These are phyloP conservation scores for Saksenaea vasiformis DNA, from an alignment of 371 early-diverging fungal genomes.

Conservation along the genomic window DNA sequence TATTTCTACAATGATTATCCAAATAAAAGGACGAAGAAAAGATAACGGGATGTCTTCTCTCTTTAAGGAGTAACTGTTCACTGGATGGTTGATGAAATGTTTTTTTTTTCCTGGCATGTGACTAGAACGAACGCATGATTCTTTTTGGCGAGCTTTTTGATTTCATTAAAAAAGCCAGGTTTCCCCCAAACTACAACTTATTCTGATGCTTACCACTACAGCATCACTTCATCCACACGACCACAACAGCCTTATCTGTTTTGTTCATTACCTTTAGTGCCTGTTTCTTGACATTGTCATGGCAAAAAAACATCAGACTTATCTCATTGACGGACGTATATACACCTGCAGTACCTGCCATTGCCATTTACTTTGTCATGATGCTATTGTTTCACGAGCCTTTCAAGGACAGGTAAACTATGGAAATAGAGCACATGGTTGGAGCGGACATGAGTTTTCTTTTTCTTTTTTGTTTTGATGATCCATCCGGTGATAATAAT, in stretches of 20 bases:
- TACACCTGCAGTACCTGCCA: conserved; percentile 26
- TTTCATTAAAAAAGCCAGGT: neutral
- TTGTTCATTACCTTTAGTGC: neutral
- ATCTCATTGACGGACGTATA: conserved; percentile 14
- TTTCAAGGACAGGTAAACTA: conserved; percentile 22
- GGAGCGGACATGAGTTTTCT: too few species aligned
- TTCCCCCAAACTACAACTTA: neutral
- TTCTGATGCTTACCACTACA: neutral
- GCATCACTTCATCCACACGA: neutral
- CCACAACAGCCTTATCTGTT: neutral
- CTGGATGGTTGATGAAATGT: neutral
- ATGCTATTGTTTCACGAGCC: conserved; percentile 19
- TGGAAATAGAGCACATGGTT: neutral
- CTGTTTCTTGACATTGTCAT: neutral
- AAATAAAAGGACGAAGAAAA: neutral
- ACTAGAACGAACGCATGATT: conserved; percentile 2
- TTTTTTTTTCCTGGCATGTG: neutral
- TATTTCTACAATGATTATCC: too few species aligned
- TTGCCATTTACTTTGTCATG: conserved; percentile 22
- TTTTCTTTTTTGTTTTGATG: too few species aligned
- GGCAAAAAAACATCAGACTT: conserved; percentile 15
- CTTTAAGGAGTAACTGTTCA: neutral
- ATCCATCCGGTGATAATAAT: conserved; percentile 28
- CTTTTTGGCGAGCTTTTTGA: neutral
- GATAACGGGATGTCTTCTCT: neutral